Evolutionary conservation across 1,284 basidiomycete species (phyloP), one percentile per base, ranked within the genome.

Genomic region (Prillingera fragicola): DNA sequence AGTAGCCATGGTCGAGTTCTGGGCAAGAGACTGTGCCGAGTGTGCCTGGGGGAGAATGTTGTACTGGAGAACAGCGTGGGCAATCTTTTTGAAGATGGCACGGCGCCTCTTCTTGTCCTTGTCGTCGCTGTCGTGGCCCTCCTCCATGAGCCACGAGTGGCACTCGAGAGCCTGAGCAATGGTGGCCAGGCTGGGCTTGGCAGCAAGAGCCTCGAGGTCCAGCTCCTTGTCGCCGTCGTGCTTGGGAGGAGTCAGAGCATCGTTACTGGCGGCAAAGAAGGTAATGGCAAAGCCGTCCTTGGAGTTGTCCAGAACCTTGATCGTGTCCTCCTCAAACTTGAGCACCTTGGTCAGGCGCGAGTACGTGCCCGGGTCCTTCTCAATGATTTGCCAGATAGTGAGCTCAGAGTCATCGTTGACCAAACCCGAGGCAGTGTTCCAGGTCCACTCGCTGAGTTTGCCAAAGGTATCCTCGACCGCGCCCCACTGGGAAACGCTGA

Each of bases 1-100:
- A 3, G 82, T 83, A 33, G 78, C 73, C 41, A 78, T 75, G 0
- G 82, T 83, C 10, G 75, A 75, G 67, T 84, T 84, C 54, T 74
- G 71, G 5, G 74, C 74, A 15, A 85, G 73, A 15, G 74, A 65
- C 23, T 55, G 52, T 1, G 67, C 61, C 33, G 71, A 65, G 38
- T 77, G 68, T 5, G 70, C 68, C 23, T 72, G 63, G 12, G 78
- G 77, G 12, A 85, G 69, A 37, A 79, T 76, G 59, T 85, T 81
- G 65, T 85, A 85, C 26, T 75, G 72, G 6, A 83, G 65, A 14
- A 82, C 73, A 32, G 77, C 76, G 27, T 74, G 75, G 34, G 82
- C 65, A 48, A 84, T 75, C 51, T 74, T 72, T 39, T 63, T 62
- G 25, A 74, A 66, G 42, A 70, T 60, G 52, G 67, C 56, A 55